These are phyloP conservation scores for Hypoxylon sp. DNA, from an alignment of 2,329 filamentous ascomycete genomes.

Conservation along the genomic window DNA sequence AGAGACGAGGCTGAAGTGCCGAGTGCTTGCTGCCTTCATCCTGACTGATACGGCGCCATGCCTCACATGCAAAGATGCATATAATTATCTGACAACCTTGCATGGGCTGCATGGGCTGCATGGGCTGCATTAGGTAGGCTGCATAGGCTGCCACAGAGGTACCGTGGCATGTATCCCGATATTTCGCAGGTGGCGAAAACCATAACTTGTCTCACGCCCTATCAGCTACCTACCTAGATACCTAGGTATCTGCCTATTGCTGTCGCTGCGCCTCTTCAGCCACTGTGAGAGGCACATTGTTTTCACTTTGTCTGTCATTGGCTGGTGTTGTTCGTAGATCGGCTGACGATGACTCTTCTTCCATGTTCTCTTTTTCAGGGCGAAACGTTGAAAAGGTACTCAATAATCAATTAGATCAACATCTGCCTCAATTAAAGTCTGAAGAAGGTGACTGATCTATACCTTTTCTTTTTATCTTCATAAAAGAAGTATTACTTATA, in stretches of 20 bases:
- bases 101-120: neutral
- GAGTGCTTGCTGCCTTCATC: slow-evolving; percentile 7
- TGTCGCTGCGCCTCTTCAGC: slow-evolving; percentile 2
- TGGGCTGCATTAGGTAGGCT: too few relatives aligned
- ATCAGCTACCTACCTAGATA: neutral
- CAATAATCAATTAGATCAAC: neutral
- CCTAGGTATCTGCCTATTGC: too few relatives aligned
- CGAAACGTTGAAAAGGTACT: neutral
- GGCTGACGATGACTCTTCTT: neutral
- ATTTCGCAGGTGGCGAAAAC: slow-evolving; percentile 1
- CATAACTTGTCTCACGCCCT: neutral
- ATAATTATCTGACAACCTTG: slow-evolving; percentile 4
- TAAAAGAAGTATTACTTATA: too few relatives aligned
- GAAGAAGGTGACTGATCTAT: too few relatives aligned
- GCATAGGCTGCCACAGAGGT: neutral
- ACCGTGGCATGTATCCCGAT: neutral
- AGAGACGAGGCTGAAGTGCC: slow-evolving; percentile 1
- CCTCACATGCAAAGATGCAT: slow-evolving; percentile 16
- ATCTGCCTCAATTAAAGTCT: neutral
- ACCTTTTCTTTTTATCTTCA: too few relatives aligned
- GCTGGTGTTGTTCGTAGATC: neutral
- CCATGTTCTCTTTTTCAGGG: neutral
- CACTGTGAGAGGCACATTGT: neutral
- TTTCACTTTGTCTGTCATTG: neutral
- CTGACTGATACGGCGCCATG: slow-evolving; percentile 15